These are phyloP conservation scores for Fusarium kyushuense DNA, from an alignment of 2,329 filamentous ascomycete genomes.

Conservation along the genomic window DNA sequence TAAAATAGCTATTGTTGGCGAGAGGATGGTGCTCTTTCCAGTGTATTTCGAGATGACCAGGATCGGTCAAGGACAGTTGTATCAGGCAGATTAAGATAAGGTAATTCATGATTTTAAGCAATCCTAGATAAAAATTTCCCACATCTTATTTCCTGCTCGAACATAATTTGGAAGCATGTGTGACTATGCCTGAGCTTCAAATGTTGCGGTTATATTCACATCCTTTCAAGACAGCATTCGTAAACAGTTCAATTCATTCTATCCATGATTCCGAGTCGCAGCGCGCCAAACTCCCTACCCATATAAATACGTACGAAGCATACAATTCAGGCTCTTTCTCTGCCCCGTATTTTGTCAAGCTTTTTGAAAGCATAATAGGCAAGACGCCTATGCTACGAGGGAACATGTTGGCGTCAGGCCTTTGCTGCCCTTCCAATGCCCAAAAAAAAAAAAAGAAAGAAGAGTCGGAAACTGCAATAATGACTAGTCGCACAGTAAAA, in stretches of 20 bases:
- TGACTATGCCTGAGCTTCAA: neutral
- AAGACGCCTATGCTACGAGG: neutral
- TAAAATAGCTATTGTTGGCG: conserved; percentile 13
- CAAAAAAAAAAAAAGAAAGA: conserved; percentile 23
- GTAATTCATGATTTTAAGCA: conserved; percentile 38
- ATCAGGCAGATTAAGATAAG: conserved; percentile 27
- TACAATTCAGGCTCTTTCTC: conserved; percentile 28
- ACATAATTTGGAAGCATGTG: too few species aligned
- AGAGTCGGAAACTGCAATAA: conserved; percentile 21
- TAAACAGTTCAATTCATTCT: conserved; percentile 40
- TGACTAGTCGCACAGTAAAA: conserved; percentile 35
- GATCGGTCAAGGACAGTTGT: conserved; percentile 28
- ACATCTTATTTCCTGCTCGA: neutral
- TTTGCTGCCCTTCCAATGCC: conserved; percentile 17
- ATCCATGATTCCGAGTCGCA: conserved; percentile 38
- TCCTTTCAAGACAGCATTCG: neutral
- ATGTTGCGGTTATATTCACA: neutral
- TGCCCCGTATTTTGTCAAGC: conserved; percentile 17
- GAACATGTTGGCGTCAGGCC: conserved; percentile 6
- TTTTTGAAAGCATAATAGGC: conserved; percentile 11
- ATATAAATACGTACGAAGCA: conserved; percentile 41
- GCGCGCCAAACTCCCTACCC: conserved; percentile 45
- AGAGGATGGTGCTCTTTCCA: conserved; percentile 2
- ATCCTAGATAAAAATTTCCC: conserved; percentile 4
- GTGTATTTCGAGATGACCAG: conserved; percentile 18